These are phyloP conservation scores for Leccinum sublutescens DNA, from an alignment of 768 basidiomycete genomes.

Conservation along the genomic window DNA sequence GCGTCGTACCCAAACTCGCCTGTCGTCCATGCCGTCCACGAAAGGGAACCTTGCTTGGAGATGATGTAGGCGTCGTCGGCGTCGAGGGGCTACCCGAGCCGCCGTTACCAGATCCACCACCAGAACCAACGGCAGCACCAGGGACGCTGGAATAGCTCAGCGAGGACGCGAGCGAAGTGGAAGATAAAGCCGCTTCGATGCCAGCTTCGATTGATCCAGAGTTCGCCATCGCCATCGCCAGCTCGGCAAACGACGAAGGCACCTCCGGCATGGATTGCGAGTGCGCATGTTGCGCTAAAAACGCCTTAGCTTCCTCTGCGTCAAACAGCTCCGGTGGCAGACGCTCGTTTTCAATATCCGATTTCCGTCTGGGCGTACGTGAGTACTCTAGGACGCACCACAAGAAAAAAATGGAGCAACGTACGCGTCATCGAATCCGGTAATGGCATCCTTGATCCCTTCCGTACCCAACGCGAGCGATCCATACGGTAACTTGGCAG, in stretches of 20 bases:
- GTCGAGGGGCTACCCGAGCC: slow-evolving; percentile 17
- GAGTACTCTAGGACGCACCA: background rate
- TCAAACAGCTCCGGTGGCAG: slow-evolving; percentile 96
- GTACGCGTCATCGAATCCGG: slow-evolving; percentile 93
- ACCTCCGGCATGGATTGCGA: slow-evolving; percentile 50
- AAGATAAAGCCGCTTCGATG: slow-evolving; percentile 33
- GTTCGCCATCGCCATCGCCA: slow-evolving; percentile 39
- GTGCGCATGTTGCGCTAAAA: slow-evolving; percentile 39
- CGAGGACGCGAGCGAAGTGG: slow-evolving; percentile 25
- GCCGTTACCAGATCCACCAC: background rate
- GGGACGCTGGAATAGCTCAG: slow-evolving; percentile 19
- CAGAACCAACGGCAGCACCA: background rate
- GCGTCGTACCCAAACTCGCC: slow-evolving; percentile 82
- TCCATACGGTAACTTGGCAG: slow-evolving; percentile 75
- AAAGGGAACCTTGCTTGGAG: slow-evolving; percentile 51
- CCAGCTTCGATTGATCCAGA: slow-evolving; percentile 44
- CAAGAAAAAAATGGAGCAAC: slow-evolving; percentile 43
- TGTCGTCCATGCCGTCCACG: slow-evolving; percentile 54
- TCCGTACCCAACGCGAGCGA: slow-evolving; percentile 86
- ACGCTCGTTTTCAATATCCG: slow-evolving; percentile 98
- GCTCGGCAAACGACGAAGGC: slow-evolving; percentile 39
- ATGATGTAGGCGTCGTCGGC: slow-evolving; percentile 40
- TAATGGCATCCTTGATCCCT: slow-evolving; percentile 93
- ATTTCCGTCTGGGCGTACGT: slow-evolving; percentile 69
- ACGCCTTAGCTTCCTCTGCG: slow-evolving; percentile 65